Conservation (phyloP, 352 stramenopile genomes). For the Phytophthora rubi region DNA sequence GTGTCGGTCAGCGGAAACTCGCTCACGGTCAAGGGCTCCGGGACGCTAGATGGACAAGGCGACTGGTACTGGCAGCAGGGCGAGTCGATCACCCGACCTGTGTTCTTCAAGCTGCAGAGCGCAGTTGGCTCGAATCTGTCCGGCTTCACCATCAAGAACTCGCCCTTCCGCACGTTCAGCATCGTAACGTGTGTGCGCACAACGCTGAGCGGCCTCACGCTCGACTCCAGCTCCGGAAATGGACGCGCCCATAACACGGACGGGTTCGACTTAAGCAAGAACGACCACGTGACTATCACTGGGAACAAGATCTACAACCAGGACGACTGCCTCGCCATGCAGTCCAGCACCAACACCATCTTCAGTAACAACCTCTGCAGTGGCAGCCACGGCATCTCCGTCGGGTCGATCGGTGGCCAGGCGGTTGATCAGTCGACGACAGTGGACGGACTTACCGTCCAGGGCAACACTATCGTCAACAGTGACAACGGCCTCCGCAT, state of each 20-base stretch:
- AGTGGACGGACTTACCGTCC: conserved; percentile 22
- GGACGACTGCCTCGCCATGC: conserved; percentile 1
- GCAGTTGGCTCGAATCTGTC: conserved; percentile 24
- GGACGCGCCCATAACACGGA: background rate
- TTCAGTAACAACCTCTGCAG: conserved; percentile 20
- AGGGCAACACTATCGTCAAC: conserved; percentile 39
- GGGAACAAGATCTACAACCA: background rate
- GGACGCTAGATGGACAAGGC: conserved; percentile 41
- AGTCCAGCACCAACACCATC: conserved; percentile 14
- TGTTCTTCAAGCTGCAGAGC: conserved; percentile 32
- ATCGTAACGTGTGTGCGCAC: background rate
- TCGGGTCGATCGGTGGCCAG: conserved; percentile 39
- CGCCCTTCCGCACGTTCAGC: background rate
- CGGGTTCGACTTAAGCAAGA: background rate
- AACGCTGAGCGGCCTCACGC: background rate
- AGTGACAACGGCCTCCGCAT: conserved; percentile 40
- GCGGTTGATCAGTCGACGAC: background rate
- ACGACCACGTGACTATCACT: background rate
- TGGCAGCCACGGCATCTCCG: conserved; percentile 31
- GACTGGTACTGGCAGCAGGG: conserved; percentile 43
- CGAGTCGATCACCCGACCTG: conserved; percentile 26
- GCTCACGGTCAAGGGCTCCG: conserved; percentile 31
- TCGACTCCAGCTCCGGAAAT: background rate
- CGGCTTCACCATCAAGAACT: conserved; percentile 5
- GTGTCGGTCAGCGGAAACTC: conserved; percentile 12